A percentile compares a stretch with the other conserved stretches of the same genome.
These are phyloP conservation scores for Eucalyptus marginata DNA, from an alignment of 345 rosid genomes.

Conservation along the genomic window DNA sequence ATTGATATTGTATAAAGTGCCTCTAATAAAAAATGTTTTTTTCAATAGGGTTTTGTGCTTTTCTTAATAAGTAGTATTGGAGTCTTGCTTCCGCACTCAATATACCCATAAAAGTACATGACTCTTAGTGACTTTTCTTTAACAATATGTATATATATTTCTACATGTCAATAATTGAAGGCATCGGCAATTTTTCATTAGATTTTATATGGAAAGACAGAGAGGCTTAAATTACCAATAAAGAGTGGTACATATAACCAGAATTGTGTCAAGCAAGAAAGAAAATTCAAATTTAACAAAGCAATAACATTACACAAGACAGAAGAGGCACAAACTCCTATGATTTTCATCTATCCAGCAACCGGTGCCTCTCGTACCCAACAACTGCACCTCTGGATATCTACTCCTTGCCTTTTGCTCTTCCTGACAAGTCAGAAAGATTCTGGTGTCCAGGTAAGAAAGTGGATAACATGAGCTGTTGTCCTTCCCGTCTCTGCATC, in stretches of 20 bases:
- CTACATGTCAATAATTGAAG: not conserved
- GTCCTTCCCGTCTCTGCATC: not conserved
- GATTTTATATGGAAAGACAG: not conserved
- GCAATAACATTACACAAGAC: not conserved
- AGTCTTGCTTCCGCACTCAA: not conserved
- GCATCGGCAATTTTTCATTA: not conserved
- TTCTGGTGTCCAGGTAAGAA: not conserved
- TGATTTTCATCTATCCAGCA: not conserved
- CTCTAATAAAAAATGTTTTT: not conserved
- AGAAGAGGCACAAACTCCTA: not conserved
- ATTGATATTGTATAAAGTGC: not conserved
- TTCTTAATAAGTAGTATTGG: not conserved
- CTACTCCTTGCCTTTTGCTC: not conserved
- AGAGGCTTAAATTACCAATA: not conserved
- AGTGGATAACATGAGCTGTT: not conserved
- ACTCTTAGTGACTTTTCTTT: too few relatives aligned
- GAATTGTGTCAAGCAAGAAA: not conserved
- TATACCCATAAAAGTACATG: not conserved
- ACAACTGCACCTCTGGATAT: not conserved
- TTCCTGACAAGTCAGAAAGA: not conserved
- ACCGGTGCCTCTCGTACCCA: not conserved
- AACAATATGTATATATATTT: not conserved
- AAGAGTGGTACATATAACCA: not conserved
- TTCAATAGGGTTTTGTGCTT: not conserved
- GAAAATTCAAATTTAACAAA: not conserved